Base-by-base conservation (phyloP, 1,139 yeast species). In the Keqinozyma sinolaborantium region DNA sequence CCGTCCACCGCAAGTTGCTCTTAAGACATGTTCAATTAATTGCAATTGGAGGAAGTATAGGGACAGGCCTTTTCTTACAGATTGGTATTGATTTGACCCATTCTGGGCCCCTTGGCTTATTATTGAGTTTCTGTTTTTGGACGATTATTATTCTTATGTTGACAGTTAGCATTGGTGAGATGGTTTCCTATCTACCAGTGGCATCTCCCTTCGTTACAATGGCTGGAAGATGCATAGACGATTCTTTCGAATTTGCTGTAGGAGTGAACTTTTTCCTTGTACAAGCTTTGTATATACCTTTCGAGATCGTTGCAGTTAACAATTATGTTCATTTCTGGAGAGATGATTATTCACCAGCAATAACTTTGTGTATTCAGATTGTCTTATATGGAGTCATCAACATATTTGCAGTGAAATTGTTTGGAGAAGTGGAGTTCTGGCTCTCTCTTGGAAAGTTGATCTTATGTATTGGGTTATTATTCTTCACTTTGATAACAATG, bases 391-490 rank as follows among this genome's bases (percentile, higher is more conserved):
- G 77, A 23, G 38, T 72, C 23, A 80, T 86, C 42, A 82, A 85
- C 42, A 56, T 83, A 15, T 75, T 82, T 45, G 88, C 92, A 0
- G 95, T 86, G 25, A 67, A 70, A 36, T 64, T 71, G 34, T 86
- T 81, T 50, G 95, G 95, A 24, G 95, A 85, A 51, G 58, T 75
- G 30, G 95, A 85, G 56, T 85, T 84, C 51, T 83, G 90, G 90
- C 60, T 84, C 20, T 77, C 90, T 4, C 64, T 85, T 30, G 82
- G 84, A 31, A 86, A 86, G 55, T 77, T 85, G 29, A 43, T 83
- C 2, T 62, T 85, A 28, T 84, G 87, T 32, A 55, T 81, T 28
- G 95, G 94, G 0, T 67, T 86, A 28, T 75, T 85, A 42, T 47
- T 79, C 21, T 85, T 83, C 60, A 82, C 92, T 0, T 77, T 85